A percentile compares a stretch with the other conserved stretches of the same genome.
Conservation (phyloP, 176 grass and related monocot species). For the Panicum miliaceum region DNA sequence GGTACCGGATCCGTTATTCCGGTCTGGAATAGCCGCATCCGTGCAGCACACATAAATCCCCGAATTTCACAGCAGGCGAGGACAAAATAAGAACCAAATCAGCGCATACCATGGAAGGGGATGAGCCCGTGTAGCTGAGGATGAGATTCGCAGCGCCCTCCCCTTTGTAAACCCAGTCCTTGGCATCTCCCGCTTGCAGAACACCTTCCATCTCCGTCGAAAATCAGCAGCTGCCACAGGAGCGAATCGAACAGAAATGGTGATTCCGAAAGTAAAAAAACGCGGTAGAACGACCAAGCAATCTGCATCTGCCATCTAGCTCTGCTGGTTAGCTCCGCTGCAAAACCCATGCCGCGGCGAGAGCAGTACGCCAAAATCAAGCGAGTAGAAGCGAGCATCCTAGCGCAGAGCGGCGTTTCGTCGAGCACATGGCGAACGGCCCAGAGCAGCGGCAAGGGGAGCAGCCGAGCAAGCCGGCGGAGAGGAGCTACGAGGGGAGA, state of each 20-base stretch:
- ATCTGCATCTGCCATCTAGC: background rate
- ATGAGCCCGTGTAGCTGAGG: conserved; percentile 72
- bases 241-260: background rate
- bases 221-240: background rate
- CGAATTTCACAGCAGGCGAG: background rate
- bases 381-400: background rate
- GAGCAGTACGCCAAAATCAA: background rate
- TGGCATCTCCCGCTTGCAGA: conserved; percentile 52
- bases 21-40: background rate
- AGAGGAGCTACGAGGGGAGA: background rate
- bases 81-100: background rate
- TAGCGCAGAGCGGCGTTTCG: conserved; percentile 17
- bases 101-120: conserved; percentile 63
- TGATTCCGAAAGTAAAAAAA: background rate
- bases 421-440: conserved; percentile 28
- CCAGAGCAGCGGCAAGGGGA: background rate
- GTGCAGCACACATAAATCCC: background rate
- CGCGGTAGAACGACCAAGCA: background rate
- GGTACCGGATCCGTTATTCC: conserved; percentile 19
- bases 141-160: conserved; percentile 93
- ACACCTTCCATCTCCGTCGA: conserved; percentile 49
- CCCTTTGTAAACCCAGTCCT: conserved; percentile 92
- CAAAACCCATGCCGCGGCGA: background rate
- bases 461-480: background rate
- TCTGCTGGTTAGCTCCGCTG: background rate